Evolutionary conservation across 148 eudicot genomes (phyloP).

Genomic region (Silene uniflora): DNA sequence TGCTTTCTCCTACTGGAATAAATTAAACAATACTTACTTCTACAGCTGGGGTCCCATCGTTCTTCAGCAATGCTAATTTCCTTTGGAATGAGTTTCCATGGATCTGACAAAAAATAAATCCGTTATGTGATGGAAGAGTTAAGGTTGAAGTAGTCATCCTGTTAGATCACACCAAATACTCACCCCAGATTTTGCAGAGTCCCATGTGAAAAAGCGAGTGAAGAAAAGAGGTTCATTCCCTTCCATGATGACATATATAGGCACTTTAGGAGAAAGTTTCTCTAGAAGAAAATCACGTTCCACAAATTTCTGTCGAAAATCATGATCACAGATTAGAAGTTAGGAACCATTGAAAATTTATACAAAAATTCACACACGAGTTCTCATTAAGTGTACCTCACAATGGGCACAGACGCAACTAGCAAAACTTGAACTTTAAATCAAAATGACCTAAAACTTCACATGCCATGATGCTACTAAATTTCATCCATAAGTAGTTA

Average conservation of each 20-base stretch:
- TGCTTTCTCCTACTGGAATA: neutral
- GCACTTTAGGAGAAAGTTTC: conserved; percentile 65
- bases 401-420: neutral
- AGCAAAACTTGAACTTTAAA: neutral
- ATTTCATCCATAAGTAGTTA: neutral
- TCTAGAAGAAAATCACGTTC: conserved; percentile 75
- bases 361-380: neutral
- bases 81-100: conserved; percentile 95
- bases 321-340: conserved; percentile 13
- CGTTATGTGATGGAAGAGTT: conserved; percentile 8
- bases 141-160: neutral
- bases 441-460: neutral
- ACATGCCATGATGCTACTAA: neutral
- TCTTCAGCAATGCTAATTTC: conserved; percentile 63
- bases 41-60: conserved; percentile 53
- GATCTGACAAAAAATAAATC: conserved; percentile 42
- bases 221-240: conserved; percentile 88
- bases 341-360: neutral
- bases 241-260: conserved; percentile 70
- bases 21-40: conserved; percentile 44
- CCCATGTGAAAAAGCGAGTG: conserved; percentile 93
- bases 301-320: conserved; percentile 71
- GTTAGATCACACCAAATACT: conserved; percentile 29
- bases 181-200: conserved; percentile 67
- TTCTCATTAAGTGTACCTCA: neutral